These are phyloP conservation scores for Gastrolobium bilobum DNA, from an alignment of 306 rosid genomes.

Conservation along the genomic window DNA sequence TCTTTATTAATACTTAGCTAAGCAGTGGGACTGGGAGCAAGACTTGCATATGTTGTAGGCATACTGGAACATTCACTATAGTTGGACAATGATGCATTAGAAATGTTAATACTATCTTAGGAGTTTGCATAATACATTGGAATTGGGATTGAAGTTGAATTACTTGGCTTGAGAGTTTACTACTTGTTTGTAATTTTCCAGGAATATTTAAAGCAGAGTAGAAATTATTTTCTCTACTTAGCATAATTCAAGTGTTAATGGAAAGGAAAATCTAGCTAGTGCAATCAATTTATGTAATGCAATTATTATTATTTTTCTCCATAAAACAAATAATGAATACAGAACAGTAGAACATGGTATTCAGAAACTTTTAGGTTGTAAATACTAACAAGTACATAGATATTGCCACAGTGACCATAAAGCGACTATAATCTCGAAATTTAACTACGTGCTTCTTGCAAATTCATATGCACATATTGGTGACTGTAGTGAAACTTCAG, in stretches of 20 bases:
- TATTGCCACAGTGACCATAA: too few relatives aligned
- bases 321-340: too few relatives aligned
- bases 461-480: constrained; percentile 16
- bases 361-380: too few relatives aligned
- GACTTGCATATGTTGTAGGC: constrained; percentile 34
- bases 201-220: neutral
- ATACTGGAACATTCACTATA: constrained; percentile 21
- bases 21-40: neutral
- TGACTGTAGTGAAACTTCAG: constrained; percentile 4
- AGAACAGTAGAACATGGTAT: too few relatives aligned
- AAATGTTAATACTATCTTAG: constrained; percentile 13
- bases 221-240: neutral
- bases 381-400: too few relatives aligned
- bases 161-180: neutral
- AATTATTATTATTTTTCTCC: too few relatives aligned
- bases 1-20: constrained; percentile 21
- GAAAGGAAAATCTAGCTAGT: neutral
- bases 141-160: constrained; percentile 34
- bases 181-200: constrained; percentile 2
- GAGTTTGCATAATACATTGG: constrained; percentile 43
- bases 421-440: too few relatives aligned
- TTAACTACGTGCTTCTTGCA: constrained; percentile 34
- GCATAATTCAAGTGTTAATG: neutral
- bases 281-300: neutral
- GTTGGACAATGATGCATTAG: constrained; percentile 30